Evolutionary conservation across 148 eudicot species (phyloP), one percentile per base, ranked within the genome.

Genomic region (Chenopodium suecicum): DNA sequence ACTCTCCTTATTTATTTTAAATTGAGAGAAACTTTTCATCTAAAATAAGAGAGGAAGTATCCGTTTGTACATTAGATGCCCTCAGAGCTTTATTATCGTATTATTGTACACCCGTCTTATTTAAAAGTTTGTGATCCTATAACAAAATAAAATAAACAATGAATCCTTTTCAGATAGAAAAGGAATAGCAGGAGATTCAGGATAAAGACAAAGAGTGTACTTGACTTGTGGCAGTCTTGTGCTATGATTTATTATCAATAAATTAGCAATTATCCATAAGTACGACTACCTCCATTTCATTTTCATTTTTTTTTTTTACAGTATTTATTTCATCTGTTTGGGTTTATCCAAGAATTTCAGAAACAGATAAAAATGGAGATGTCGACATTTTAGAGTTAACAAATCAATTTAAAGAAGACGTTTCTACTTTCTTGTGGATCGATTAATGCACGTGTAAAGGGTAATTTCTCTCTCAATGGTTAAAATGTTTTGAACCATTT

Each of bases 371-470:
- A 46, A 31, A 58, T 31, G 70, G 75, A 70, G 70, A 82, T 71
- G 72, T 32, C 34, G 84, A 82, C 76, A 76, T 41, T 27, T 17
- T 70, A 79, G 67, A 58, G 58, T 12, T 11, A 78, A 29, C 8
- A 65, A 60, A 46, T 22, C 29, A 58, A 25, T 52, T 10, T 10
- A 71, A 12, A 62, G 65, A 20, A 60, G 65, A 72, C 78, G 44
- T 72, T 64, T 82, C 83, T 82, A 62, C 50, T 50, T 78, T 71
- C 47, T 63, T 58, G 68, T 77, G 54, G 54, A 63, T 82, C 77
- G 14, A 78, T 46, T 66, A 44, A 62, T 77, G 81, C 73, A 71
- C 72, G 85, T 83, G 81, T 31, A 56, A 70, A 11, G 16, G 75
- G 75, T 52, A 83, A 14, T 64, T 73, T 34, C 74, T 72, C 29